These are phyloP conservation scores for Arctium lappa DNA, from an alignment of 129 eudicot genomes.

Conservation along the genomic window DNA sequence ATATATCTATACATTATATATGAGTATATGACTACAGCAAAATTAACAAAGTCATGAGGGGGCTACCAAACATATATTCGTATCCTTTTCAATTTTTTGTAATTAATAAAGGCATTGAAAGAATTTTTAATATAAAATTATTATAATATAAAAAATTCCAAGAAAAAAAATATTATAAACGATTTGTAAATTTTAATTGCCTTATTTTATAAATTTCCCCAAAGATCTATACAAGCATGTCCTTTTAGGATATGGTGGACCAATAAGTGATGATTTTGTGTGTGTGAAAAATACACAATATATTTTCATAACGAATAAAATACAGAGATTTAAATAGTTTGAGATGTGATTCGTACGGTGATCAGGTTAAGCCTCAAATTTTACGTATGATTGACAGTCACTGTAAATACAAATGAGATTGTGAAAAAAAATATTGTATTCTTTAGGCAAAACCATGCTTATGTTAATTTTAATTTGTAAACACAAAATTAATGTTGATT, in stretches of 20 bases:
- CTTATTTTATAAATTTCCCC: background rate
- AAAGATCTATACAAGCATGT: background rate
- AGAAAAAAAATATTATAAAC: background rate
- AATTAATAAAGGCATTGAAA: background rate
- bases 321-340: background rate
- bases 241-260: background rate
- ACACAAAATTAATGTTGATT: too few relatives aligned
- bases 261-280: conserved; percentile 11
- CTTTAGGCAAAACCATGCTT: too few relatives aligned
- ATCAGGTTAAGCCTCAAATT: too few relatives aligned
- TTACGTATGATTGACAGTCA: too few relatives aligned
- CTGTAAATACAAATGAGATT: too few relatives aligned
- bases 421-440: too few relatives aligned
- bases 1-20: too few relatives aligned
- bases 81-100: background rate
- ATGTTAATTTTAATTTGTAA: too few relatives aligned
- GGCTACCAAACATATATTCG: background rate
- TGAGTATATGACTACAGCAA: too few relatives aligned
- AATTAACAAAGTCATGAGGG: background rate
- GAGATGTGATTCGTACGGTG: too few relatives aligned
- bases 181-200: background rate
- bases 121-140: too few relatives aligned
- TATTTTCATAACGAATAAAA: background rate
- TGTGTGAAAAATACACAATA: conserved; percentile 4
- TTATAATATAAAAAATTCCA: background rate